Base-by-base conservation (phyloP, 345 rosid genomes). In the Limnanthes douglasii region DNA sequence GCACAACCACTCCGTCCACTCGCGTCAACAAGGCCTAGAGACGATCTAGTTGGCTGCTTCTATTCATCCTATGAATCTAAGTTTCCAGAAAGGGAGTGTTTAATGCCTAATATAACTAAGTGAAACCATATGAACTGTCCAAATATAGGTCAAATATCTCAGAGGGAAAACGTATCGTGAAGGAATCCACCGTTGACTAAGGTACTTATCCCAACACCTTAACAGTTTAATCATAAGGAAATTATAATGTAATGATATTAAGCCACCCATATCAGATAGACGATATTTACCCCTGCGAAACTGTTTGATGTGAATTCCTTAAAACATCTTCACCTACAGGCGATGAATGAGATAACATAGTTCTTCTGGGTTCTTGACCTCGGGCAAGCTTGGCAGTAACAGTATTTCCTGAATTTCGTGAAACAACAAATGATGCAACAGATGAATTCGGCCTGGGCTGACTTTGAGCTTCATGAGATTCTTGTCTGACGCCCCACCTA, bases 321-420 rank as follows among this genome's bases (percentile, higher is more conserved):
- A 48, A 34, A 54, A 49, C 20, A 27, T 58, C 54, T 51, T 53
- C 54, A 33, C 57, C 45, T 47, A 40, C 15, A 54, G 67, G 50
- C 16, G 35, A 43, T 21, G 48, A 41, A 43, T 75, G 57, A 45
- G 72, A 60, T 21, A 61, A 66, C 57, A 61, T 70, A 50, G 47
- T 60, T 40, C 75, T 66, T 61, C 56, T 68, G 34, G 58, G 57
- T 21, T 83, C 86, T 37, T 66, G 86, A 27, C 43, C 52, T 60
- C 62, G 67, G 38, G 64, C 58, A 61, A 71, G 40, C 56, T 57
- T 71, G 31, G 79, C 86, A 19, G 69, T 61, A 37, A 59, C 38
- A 50, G 59, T 65, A 47, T 56, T 60, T 48, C 77, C 93, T 40
- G 62, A 51, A 50, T 51, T 62, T 41, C 59, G 68, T 17, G 80